Evolutionary conservation across 495 filamentous ascomycete species (phyloP).

Genomic region (Penicillium flavigenum): DNA sequence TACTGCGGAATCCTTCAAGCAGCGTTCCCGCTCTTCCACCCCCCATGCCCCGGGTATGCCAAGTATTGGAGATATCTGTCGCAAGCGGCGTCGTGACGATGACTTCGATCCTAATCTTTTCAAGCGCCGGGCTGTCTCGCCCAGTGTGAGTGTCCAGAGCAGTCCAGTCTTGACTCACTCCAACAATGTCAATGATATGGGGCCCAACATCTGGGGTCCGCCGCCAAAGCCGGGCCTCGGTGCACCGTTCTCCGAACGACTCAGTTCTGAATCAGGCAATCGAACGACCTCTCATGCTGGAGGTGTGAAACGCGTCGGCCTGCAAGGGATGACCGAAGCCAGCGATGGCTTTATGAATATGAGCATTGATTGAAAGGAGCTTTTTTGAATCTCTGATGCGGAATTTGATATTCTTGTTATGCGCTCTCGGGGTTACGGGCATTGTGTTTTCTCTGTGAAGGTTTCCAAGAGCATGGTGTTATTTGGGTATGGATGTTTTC

Average conservation of each 20-base stretch:
- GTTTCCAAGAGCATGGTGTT: neutral
- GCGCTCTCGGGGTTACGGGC: neutral
- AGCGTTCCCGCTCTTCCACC: conserved; percentile 50
- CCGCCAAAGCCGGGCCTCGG: conserved; percentile 60
- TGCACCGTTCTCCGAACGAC: conserved; percentile 50
- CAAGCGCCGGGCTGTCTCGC: conserved; percentile 91
- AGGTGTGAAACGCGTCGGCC: conserved; percentile 69
- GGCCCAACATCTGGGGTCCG: conserved; percentile 65
- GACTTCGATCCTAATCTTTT: conserved; percentile 86
- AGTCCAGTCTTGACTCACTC: conserved; percentile 81
- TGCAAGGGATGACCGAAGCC: conserved; percentile 95
- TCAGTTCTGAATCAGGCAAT: conserved; percentile 44
- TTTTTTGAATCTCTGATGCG: conserved; percentile 14
- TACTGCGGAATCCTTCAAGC: conserved; percentile 31
- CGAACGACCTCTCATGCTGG: conserved; percentile 40
- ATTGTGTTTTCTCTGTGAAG: conserved; percentile 1
- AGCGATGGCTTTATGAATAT: conserved; percentile 96
- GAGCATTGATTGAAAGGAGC: conserved; percentile 71
- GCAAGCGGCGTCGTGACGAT: conserved; percentile 83
- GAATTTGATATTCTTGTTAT: conserved; percentile 9
- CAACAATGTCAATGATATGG: conserved; percentile 65
- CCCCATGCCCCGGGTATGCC: conserved; percentile 45
- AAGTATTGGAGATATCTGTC: conserved; percentile 66
- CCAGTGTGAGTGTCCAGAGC: conserved; percentile 87
- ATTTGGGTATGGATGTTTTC: neutral